Base-by-base conservation (phyloP, 768 basidiomycete genomes). In the Rhodotorula graminis region DNA sequence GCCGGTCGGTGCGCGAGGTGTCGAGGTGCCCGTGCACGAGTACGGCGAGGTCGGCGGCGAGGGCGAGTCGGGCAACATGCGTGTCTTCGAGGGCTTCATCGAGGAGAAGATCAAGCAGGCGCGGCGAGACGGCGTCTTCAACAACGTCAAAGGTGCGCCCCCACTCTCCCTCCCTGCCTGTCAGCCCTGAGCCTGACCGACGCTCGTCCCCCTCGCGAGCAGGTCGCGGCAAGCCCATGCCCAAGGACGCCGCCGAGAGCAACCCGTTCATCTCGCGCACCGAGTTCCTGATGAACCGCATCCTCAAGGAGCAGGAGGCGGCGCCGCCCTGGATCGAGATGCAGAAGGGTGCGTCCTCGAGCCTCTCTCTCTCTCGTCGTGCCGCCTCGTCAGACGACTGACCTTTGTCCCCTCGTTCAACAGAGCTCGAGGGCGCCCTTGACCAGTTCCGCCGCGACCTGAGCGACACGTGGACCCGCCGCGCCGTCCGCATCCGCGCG, bases 271-370 rank as follows among this genome's bases (percentile, higher is more conserved):
- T 93, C 70, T 85, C 85, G 11, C 19, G 69, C 63, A 89, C 90
- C 75, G 91, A 92, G 78, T 90, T 88, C 76, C 82, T 93, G 61
- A 88, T 93, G 88, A 93, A 92, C 76, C 86, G 91, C 21, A 91
- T 92, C 69, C 85, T 93, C 14, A 88, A 90, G 78, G 84, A 87
- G 62, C 89, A 91, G 74, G 90, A 89, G n/a, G 89, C 89, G 12
- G 86, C 87, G 8, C 92, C 91, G 44, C 89, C 90, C 8, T 93
- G 92, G 91, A 88, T 93, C 2, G 91, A 93, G 81, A 77, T 91
- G 47, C 91, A 92, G 80, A 82, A 84, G 67, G 89, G 88, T 87
- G 72, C 59, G 85, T 80, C 31, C 16, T 37, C n/a, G n/a, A n/a
- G 21, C 33, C 42, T n/a, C 14, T 33, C 49, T 31, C 56, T 25